Conservation (phyloP, 768 basidiomycete genomes). For the Phaffia australis region DNA sequence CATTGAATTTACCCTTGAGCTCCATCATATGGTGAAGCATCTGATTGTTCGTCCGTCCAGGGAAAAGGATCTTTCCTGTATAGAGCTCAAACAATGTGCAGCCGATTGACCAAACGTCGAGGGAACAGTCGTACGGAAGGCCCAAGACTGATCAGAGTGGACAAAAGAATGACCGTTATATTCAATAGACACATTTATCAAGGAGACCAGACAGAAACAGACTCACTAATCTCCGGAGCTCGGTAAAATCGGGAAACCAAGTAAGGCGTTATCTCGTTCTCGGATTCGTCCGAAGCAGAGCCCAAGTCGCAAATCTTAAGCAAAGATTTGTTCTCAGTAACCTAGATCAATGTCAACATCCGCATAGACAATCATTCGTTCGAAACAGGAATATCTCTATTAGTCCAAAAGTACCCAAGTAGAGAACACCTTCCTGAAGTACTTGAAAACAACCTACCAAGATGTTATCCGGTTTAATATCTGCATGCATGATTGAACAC, state of each 20-base stretch:
- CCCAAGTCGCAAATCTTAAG: conserved; percentile 93
- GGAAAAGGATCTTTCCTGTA: conserved; percentile 94
- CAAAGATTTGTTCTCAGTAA: conserved; percentile 85
- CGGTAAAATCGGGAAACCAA: conserved; percentile 95
- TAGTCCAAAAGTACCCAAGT: not conserved
- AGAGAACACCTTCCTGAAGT: not conserved
- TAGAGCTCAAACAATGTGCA: conserved; percentile 95
- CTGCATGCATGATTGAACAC: conserved; percentile 90
- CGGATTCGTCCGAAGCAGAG: conserved; percentile 86
- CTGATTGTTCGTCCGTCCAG: conserved; percentile 91
- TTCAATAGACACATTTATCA: not conserved
- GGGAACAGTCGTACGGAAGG: conserved; percentile 79
- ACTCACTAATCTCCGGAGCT: conserved; percentile 93
- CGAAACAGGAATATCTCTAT: not conserved
- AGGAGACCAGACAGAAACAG: conserved; percentile 12
- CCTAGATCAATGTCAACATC: conserved; percentile 44
- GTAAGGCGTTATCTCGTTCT: conserved; percentile 96
- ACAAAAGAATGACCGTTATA: not conserved
- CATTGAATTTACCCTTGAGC: conserved; percentile 83
- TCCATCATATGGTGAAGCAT: conserved; percentile 99
- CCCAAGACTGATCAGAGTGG: conserved; percentile 60
- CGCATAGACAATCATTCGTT: not conserved
- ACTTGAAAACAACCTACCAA: conserved; percentile 48
- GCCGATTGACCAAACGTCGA: conserved; percentile 95
- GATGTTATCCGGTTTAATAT: conserved; percentile 98